A percentile compares a stretch with the other conserved stretches of the same genome.
Conservation (phyloP, 2,329 filamentous ascomycete species). For the Aspergillus phoenicis region DNA sequence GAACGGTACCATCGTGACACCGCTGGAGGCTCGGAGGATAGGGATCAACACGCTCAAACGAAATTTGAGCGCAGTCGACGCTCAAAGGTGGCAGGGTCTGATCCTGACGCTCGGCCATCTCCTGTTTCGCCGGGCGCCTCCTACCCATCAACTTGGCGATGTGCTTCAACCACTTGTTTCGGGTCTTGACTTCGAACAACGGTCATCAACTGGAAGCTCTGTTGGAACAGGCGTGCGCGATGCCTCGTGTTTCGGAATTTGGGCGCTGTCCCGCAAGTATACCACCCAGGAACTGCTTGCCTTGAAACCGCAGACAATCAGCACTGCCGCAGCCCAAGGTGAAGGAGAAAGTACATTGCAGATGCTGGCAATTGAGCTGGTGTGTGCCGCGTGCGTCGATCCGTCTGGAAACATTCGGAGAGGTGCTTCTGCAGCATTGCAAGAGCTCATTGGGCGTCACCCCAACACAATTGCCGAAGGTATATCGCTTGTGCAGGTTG, state of each 20-base stretch:
- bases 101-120: slow-evolving; percentile 85
- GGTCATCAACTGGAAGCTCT: slow-evolving; percentile 79
- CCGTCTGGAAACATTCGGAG: slow-evolving; percentile 90
- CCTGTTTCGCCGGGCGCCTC: slow-evolving; percentile 80
- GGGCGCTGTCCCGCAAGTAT: slow-evolving; percentile 87
- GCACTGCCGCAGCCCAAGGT: slow-evolving; percentile 30
- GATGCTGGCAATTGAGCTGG: slow-evolving; percentile 76
- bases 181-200: slow-evolving; percentile 85
- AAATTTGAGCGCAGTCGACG: slow-evolving; percentile 74
- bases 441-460: slow-evolving; percentile 91
- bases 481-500: slow-evolving; percentile 81
- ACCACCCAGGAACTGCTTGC: slow-evolving; percentile 73
- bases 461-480: slow-evolving; percentile 80
- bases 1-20: slow-evolving; percentile 43
- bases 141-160: slow-evolving; percentile 67
- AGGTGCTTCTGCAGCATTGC: slow-evolving; percentile 87
- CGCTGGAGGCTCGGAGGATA: slow-evolving; percentile 34
- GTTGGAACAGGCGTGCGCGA: slow-evolving; percentile 90
- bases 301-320: slow-evolving; percentile 50
- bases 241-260: slow-evolving; percentile 93
- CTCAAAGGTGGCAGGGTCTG: slow-evolving; percentile 87
- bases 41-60: slow-evolving; percentile 46
- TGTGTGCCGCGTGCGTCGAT: slow-evolving; percentile 81
- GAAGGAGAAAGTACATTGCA: slow-evolving; percentile 62
- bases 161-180: slow-evolving; percentile 77